Evolutionary conservation across 345 rosid species (phyloP).

Genomic region (Mallotus nudiflorus): DNA sequence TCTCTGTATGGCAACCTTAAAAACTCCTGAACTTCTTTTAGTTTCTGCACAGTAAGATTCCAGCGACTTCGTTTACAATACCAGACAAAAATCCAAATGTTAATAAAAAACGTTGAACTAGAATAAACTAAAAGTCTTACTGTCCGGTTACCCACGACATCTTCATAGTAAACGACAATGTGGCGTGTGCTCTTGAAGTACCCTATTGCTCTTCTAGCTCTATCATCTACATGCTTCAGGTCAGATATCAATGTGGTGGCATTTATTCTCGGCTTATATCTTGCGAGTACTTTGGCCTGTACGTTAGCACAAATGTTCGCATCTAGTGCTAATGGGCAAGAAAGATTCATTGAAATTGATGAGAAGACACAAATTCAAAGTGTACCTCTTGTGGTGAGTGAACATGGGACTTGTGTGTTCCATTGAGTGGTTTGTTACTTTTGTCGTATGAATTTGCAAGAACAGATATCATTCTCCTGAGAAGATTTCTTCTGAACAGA

Average conservation of each 20-base stretch:
- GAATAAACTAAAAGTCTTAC: conserved; percentile 17
- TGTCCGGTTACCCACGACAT: conserved; percentile 30
- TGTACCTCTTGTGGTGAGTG: conserved; percentile 32
- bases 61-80: not conserved
- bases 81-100: not conserved
- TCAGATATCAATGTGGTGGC: conserved; percentile 29
- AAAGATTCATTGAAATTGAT: not conserved
- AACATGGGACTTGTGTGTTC: conserved; percentile 46
- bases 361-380: not conserved
- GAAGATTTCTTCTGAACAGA: conserved; percentile 40
- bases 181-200: conserved; percentile 42
- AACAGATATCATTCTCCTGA: conserved; percentile 39
- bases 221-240: conserved; percentile 31
- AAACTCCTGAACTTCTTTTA: conserved; percentile 35
- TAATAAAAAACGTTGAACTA: not conserved
- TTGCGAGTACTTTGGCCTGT: conserved; percentile 45
- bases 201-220: conserved; percentile 29
- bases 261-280: conserved; percentile 39
- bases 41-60: conserved; percentile 27
- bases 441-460: conserved; percentile 38
- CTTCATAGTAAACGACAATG: conserved; percentile 40
- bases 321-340: not conserved
- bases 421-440: conserved; percentile 28
- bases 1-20: conserved; percentile 35
- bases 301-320: not conserved